Conservation (phyloP, 148 eudicot genomes). For the Linanthus parryae region DNA sequence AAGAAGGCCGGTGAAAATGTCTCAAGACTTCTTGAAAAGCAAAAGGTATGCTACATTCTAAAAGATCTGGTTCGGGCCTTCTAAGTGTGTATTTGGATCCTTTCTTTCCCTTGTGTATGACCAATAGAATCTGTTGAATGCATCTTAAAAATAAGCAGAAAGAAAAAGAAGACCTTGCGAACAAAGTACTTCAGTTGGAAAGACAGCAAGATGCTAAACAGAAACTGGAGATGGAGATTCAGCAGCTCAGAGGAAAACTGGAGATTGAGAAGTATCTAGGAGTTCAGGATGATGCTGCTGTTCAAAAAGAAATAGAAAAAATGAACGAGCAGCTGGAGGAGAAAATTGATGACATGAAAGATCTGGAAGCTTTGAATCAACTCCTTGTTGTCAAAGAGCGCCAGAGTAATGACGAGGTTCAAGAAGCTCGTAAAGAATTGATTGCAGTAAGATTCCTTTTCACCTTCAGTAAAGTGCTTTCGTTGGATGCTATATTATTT, state of each 20-base stretch:
- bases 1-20: constrained; percentile 68
- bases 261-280: constrained; percentile 81
- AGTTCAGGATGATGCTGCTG: constrained; percentile 69
- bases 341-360: constrained; percentile 45
- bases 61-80: too few relatives aligned
- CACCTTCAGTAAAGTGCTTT: too few relatives aligned
- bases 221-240: constrained; percentile 77
- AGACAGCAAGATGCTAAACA: constrained; percentile 72
- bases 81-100: too few relatives aligned
- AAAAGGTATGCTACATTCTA: constrained; percentile 59
- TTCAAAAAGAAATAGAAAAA: constrained; percentile 54
- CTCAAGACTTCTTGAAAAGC: constrained; percentile 72
- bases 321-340: constrained; percentile 57
- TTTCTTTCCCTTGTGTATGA: background rate
- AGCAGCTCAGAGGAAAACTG: constrained; percentile 72
- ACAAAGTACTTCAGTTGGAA: constrained; percentile 62
- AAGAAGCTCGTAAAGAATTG: constrained; percentile 67
- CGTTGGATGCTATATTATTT: background rate
- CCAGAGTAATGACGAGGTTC: constrained; percentile 81
- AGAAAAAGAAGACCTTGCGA: constrained; percentile 74
- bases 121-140: background rate
- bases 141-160: too few relatives aligned
- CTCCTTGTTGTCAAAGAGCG: constrained; percentile 54
- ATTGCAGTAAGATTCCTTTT: constrained; percentile 41
- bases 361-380: constrained; percentile 46